These are phyloP conservation scores for Heliosperma pusillum DNA, from an alignment of 148 eudicot species.

Conservation along the genomic window DNA sequence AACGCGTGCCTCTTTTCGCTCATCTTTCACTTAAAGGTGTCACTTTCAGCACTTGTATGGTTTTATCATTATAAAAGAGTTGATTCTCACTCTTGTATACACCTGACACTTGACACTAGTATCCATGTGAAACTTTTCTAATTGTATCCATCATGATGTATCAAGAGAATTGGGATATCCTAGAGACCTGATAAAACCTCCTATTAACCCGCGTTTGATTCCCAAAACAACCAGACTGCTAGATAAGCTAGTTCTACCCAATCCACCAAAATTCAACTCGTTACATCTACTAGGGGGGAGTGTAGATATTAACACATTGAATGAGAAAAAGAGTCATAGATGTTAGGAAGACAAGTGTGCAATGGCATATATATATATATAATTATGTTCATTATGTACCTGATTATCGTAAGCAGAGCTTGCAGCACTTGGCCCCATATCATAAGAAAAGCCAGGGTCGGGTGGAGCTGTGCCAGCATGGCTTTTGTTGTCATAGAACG, in stretches of 20 bases:
- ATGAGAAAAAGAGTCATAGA: neutral
- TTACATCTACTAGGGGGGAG: neutral
- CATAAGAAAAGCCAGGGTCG: conserved; percentile 24
- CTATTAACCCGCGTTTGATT: neutral
- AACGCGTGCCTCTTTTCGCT: neutral
- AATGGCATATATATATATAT: neutral
- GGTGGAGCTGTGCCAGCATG: conserved; percentile 36
- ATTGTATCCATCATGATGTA: neutral
- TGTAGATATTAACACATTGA: neutral
- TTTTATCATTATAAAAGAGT: too few species aligned
- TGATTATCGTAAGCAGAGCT: conserved; percentile 24
- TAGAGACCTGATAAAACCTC: neutral
- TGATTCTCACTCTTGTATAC: neutral
- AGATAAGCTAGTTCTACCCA: neutral
- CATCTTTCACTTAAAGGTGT: neutral
- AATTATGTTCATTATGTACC: neutral
- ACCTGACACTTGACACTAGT: neutral
- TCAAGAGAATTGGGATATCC: neutral
- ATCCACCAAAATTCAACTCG: too few species aligned
- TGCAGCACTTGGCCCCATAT: conserved; percentile 32
- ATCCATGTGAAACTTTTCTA: neutral
- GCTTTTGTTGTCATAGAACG: conserved; percentile 33
- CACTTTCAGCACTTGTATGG: neutral
- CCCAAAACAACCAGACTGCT: neutral
- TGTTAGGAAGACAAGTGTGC: neutral